Base-by-base conservation (phyloP, 768 basidiomycete species). In the Boletus patriciae region DNA sequence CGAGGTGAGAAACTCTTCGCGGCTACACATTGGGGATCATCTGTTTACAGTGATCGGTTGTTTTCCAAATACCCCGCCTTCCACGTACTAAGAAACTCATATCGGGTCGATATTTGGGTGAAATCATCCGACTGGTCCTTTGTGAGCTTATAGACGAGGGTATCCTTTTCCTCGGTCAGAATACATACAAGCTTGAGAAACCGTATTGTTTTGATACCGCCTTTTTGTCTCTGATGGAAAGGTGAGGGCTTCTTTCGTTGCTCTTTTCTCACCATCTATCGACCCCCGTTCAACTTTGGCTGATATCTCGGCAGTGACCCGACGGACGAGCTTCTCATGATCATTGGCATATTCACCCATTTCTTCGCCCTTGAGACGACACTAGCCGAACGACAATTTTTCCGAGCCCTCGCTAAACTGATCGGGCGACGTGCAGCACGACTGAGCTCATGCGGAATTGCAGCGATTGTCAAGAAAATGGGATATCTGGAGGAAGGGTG, bases 281-380 rank as follows among this genome's bases (percentile, higher is more conserved):
- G 1, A 25, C 36, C 31, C n/a, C 33, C 15, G 19, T 45, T 48
- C 2, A 6, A 18, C 18, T 19, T 44, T 6, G 25, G 45, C 42
- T 55, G 8, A 59, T 55, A 9, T 50, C 27, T 54, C 61, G 56
- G 12, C 68, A 94, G 92, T 66, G 96, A 98, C 73, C 87, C 91
- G 1, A 99, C 96, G 29, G 96, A 98, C 66, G 96, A 99, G 66
- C 84, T 96, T 45, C 82, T 98, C 48, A 97, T 96, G 85, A 85
- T 94, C 70, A 92, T 97, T 67, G 96, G 96, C 46, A 93, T 99
- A 65, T 98, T 99, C 77, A 85, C 89, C 8, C 92, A 98, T 78
- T 98, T 98, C 80, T 98, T 94, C 69, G 91, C 90, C 38, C 78
- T 98, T 42, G 95, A 98, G 76, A 98, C 97, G 25, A 98, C 96